These are phyloP conservation scores for Eragrostis tef DNA, from an alignment of 202 grass and related monocot species.

Conservation along the genomic window DNA sequence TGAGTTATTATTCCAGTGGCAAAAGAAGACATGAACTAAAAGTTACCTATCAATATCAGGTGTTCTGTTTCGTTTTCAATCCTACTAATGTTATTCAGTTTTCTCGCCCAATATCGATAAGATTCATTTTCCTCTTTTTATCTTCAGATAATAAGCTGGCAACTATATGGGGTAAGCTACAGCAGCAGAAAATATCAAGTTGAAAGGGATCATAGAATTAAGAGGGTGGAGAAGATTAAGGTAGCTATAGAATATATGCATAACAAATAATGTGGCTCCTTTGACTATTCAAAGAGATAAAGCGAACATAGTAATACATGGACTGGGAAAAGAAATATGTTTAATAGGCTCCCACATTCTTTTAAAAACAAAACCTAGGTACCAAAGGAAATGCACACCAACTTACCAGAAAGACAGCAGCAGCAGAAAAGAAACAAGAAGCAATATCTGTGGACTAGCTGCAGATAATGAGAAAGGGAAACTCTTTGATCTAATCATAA, in stretches of 20 bases:
- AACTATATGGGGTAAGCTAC: slow-evolving; percentile 8
- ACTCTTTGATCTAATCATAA: slow-evolving; percentile 43
- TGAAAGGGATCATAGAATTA: slow-evolving; percentile 8
- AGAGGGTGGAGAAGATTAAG: background rate
- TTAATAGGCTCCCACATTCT: background rate
- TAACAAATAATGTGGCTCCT: background rate
- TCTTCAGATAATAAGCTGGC: slow-evolving; percentile 3
- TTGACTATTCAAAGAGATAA: background rate
- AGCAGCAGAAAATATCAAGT: background rate
- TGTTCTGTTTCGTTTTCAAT: too few species aligned
- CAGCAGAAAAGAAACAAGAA: slow-evolving; percentile 93
- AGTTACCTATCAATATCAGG: background rate
- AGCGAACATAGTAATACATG: slow-evolving; percentile 24
- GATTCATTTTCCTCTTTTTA: background rate
- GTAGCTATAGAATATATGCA: background rate
- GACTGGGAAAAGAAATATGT: slow-evolving; percentile 8
- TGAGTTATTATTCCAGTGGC: background rate
- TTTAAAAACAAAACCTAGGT: slow-evolving; percentile 4
- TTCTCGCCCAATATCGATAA: slow-evolving; percentile 16
- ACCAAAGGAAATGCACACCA: slow-evolving; percentile 27
- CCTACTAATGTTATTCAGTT: background rate
- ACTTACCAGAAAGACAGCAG: slow-evolving; percentile 97
- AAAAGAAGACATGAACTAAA: slow-evolving; percentile 8
- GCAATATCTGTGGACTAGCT: slow-evolving; percentile 94
- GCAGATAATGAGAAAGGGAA: slow-evolving; percentile 51